Evolutionary conservation across 2,329 filamentous ascomycete genomes (phyloP), one percentile per base, ranked within the genome.

Genomic region (Curvularia sp.): DNA sequence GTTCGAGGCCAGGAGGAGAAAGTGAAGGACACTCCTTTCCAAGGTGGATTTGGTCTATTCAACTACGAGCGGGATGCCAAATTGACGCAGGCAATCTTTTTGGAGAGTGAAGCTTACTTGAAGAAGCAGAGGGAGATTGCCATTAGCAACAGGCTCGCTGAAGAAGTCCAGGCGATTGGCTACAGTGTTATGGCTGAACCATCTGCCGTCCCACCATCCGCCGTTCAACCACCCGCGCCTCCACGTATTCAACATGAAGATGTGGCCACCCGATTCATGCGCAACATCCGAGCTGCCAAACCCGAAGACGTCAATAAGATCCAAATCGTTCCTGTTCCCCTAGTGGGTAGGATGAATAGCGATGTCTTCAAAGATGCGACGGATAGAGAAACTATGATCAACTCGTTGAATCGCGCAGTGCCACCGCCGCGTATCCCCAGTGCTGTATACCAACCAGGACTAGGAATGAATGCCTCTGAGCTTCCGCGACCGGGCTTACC

Each of bases 41-140:
- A 57, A 5, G 60, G 55, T n/a, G 43, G 65, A 18, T 42, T 51
- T 6, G 71, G 72, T 15, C 64, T 74, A 15, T 53, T 56, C 10
- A 60, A 72, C 43, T 75, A 75, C 48, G 60, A 67, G 22, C 67
- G 68, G 24, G 69, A 75, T 10, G 61, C 66, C 5, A 55, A 60
- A 8, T 61, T 44, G 33, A 69, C 69, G 4, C 65, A 72, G n/a
- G 52, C 43, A 8, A 53, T 58, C 10, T 64, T 57, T 28, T 47
- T 47, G 4, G n/a, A 65, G 10, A 66, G 60, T 13, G 58, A 71
- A 48, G 64, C 63, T 41, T 48, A 61, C 9, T 53, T 52, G 5
- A 43, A 31, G 12, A 75, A 75, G 56, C 63, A 70, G 31, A 64
- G 50, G 28, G 73, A 75, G 33, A 67, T 69, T 15, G 49, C 67